Evolutionary conservation across 495 filamentous ascomycete species (phyloP), one percentile per base, ranked within the genome.

Genomic region (Clohesyomyces aquaticus): DNA sequence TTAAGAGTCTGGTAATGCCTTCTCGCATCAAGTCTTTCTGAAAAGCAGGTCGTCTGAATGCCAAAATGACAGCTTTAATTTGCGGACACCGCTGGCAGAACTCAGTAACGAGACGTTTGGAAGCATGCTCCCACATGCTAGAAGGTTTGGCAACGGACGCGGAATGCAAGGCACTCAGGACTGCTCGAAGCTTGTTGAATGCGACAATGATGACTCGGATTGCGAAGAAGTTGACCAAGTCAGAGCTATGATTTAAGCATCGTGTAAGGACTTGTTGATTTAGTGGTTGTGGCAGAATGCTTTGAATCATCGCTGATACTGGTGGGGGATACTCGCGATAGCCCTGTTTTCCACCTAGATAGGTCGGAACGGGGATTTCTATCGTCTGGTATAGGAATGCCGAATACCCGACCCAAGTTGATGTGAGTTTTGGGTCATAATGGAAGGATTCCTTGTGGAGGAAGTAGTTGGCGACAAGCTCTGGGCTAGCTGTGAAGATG

Each of bases 361-460:
- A 83, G 8, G 76, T 66, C 14, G 91, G 91, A 46, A 95, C 77
- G 12, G 88, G 87, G 22, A 96, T 73, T 55, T 87, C 81, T 6
- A 97, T 82, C 0, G 82, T 81, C 22, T 88, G 88, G 72, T 94
- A 93, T 4, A 99, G 75, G 55, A 98, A 90, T 0, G 91, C 82
- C 2, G 90, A 91, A 71, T 93, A 96, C 19, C 93, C 92, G 67
- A 98, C 87, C 94, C 94, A 99, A 3, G 93, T 93, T 0, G 90
- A 81, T 0, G 91, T 91, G 10, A 92, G 79, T 69, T 96, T 98
- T 0, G 94, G 93, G 25, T 97, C 95, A 51, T 95, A 90, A 3
- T 85, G 81, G 73, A 98, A 96, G 68, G 85, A 82, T 43, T 85
- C 87, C 72, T 88, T 91, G 71, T 83, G 85, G 51, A 83, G 79